Base-by-base conservation (phyloP, 2,329 filamentous ascomycete genomes). In the Tolypocladium amazonense region DNA sequence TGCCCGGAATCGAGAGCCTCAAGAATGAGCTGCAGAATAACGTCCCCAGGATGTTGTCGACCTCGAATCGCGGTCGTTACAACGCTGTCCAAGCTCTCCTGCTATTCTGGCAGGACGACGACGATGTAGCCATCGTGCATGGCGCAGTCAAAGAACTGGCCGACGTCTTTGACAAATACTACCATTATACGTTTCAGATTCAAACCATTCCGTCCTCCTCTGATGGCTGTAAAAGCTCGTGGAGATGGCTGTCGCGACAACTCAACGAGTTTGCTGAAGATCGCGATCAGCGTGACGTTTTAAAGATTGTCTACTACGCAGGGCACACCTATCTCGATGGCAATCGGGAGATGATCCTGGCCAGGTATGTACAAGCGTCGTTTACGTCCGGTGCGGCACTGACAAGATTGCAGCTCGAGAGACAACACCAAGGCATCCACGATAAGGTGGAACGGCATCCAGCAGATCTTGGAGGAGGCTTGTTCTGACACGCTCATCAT, bases 241-340 rank as follows among this genome's bases (percentile, higher is more conserved):
- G 76, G 74, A 75, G 80, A 61, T 84, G 81, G 81, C 73, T 85
- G 53, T 77, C 78, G 4, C 73, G 77, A 20, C 76, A 75, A 54
- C 76, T 84, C 33, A 78, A 76, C 60, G 75, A 79, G 47, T 85
- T 84, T 67, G 75, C 80, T 55, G 79, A 81, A 59, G 76, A 79
- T 33, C 74, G 75, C 45, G 81, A 85, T 62, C 76, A 79, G 57
- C 78, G 82, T 47, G 81, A 85, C 64, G 77, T 81, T 25, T 68
- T 85, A 59, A 85, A 85, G 65, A 78, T 85, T 59, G 76, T 85
- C 55, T 84, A 82, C 67, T 85, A 85, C 65, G 78, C 76, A 18
- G 82, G 82, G 8, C 75, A 80, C 59, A 82, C 78, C 47, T 81
- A 78, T 64, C 71, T 85, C 33, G 79, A 85, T 63, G 75, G 73